Base-by-base conservation (phyloP, 2,329 filamentous ascomycete species). In the Nannizzia gypsea region DNA sequence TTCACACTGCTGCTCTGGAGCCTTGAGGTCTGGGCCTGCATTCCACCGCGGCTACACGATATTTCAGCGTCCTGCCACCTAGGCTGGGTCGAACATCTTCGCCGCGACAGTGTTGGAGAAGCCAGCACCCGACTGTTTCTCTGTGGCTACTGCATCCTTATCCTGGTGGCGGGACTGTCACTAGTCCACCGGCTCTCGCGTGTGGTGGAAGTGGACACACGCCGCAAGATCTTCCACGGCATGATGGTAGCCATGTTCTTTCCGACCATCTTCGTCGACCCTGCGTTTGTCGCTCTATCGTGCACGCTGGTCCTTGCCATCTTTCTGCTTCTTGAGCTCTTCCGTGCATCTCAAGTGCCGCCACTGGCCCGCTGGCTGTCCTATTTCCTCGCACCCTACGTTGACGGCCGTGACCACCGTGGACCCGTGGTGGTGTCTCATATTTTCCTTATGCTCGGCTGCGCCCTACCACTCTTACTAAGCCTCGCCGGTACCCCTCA, bases 201-300 rank as follows among this genome's bases (percentile, higher is more conserved):
- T 2, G 78, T 89, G 56, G 91, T 88, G 65, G 91, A 96, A 73
- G 92, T 99, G 54, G 93, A 99, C 74, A 99, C 93, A 1, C 83
- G 93, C 56, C 85, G 93, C 57, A 99, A 99, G 73, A 89, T 97
- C 24, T 99, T 99, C 72, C 93, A 99, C 72, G 95, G 95, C 66
- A 96, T 92, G 81, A 97, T 97, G 88, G 92, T 97, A 6, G 84
- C 85, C 60, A 96, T 99, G 89, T 86, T 99, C 60, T 80, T 97
- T 1, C 91, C 93, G 0, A 84, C 89, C 1, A 88, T 87, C 1
- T 96, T 85, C 70, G 76, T 97, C 64, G 93, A 99, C 71, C 92
- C 93, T 0, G 80, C 86, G 44, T 97, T 89, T 72, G 85, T 86
- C 56, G 83, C 88, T 1, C 78, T 99, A 11, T 89, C 90, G 0